Evolutionary conservation across 352 stramenopile species (phyloP).

Genomic region (Globisporangium middletonii): DNA sequence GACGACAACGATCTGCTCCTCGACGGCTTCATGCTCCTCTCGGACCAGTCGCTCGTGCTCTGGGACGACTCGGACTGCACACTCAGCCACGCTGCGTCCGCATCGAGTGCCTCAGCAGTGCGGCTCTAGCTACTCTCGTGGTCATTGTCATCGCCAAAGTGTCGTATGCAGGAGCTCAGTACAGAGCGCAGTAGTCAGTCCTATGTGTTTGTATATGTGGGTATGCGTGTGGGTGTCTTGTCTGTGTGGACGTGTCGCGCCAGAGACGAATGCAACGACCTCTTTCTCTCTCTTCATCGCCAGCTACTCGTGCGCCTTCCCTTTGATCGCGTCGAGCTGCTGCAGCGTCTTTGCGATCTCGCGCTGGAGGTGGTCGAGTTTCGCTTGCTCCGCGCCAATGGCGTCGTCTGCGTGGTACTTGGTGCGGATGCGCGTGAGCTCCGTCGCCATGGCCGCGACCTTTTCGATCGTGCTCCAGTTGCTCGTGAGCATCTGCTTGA

Average conservation of each 20-base stretch:
- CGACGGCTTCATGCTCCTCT: constrained; percentile 23
- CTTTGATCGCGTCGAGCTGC: constrained; percentile 38
- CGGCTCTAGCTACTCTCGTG: constrained; percentile 7
- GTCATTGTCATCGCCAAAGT: no score
- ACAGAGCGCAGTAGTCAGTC: neutral
- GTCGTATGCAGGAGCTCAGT: constrained; percentile 10
- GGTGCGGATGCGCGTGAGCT: constrained; percentile 44
- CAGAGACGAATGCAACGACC: no score
- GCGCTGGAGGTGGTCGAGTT: constrained; percentile 47
- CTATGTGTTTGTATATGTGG: neutral
- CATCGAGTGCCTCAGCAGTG: neutral
- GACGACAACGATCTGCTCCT: constrained; percentile 34
- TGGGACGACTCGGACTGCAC: constrained; percentile 13
- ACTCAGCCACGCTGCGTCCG: neutral
- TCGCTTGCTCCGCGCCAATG: constrained; percentile 42
- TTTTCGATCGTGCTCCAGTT: constrained; percentile 67
- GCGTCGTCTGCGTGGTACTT: constrained; percentile 44
- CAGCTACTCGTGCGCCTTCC: neutral
- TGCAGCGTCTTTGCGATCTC: constrained; percentile 51
- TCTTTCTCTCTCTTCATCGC: no score
- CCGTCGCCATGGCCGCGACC: constrained; percentile 37
- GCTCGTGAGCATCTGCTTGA: constrained; percentile 45
- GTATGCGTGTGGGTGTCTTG: neutral
- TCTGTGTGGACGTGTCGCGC: no score
- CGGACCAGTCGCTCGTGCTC: constrained; percentile 14